Evolutionary conservation across 2,329 filamentous ascomycete genomes (phyloP).

Genomic region (Phoma sp.): DNA sequence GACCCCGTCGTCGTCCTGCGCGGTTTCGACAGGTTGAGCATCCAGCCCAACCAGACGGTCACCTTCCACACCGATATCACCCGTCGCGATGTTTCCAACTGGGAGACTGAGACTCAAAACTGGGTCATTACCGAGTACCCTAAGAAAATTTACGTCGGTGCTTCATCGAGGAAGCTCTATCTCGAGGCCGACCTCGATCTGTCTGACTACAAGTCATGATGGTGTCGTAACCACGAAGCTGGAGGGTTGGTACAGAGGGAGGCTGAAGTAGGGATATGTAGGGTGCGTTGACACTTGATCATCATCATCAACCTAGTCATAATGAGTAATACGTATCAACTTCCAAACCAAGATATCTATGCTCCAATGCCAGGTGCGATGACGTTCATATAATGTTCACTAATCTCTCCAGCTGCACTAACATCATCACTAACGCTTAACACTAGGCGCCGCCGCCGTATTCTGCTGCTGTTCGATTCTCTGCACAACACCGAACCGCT

Average conservation of each 20-base stretch:
- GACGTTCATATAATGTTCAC: too few species aligned
- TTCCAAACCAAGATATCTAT: background rate
- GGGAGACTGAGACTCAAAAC: slow-evolving; percentile 80
- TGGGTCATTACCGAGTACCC: slow-evolving; percentile 71
- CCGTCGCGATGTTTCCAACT: slow-evolving; percentile 84
- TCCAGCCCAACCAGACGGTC: slow-evolving; percentile 71
- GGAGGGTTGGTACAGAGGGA: background rate
- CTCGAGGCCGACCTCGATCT: slow-evolving; percentile 48
- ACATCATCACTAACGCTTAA: background rate
- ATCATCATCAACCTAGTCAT: slow-evolving; percentile 6
- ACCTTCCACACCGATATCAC: slow-evolving; percentile 74
- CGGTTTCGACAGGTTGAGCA: slow-evolving; percentile 78
- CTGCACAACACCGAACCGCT: slow-evolving; percentile 65
- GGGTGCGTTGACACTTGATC: background rate
- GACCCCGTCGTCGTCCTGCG: slow-evolving; percentile 73
- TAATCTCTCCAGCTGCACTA: background rate
- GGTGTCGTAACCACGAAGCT: background rate
- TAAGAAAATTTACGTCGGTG: slow-evolving; percentile 67
- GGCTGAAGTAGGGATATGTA: background rate
- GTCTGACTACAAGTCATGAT: slow-evolving; percentile 21
- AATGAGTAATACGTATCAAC: slow-evolving; percentile 6
- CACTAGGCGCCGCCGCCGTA: slow-evolving; percentile 17
- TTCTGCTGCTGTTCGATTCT: slow-evolving; percentile 47
- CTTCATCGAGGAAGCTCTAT: slow-evolving; percentile 63
- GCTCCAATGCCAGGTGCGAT: background rate